A percentile compares a stretch with the other conserved stretches of the same genome.
Evolutionary conservation across 2,329 filamentous ascomycete genomes (phyloP).

Genomic region (Orbilia quercus): DNA sequence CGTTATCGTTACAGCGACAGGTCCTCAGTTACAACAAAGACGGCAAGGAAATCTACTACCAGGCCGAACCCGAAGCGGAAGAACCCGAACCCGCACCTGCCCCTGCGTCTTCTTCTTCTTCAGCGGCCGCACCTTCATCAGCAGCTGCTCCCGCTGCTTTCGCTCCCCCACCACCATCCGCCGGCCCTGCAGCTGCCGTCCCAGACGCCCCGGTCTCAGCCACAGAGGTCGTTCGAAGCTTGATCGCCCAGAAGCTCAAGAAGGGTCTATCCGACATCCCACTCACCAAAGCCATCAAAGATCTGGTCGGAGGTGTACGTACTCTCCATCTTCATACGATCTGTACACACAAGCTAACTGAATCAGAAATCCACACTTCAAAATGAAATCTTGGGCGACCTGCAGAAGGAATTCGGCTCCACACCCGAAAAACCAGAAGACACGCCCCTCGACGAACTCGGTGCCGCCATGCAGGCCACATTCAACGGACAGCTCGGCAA

Average conservation of each 20-base stretch:
- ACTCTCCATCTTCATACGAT: neutral
- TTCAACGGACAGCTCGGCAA: slow-evolving; percentile 99
- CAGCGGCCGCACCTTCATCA: slow-evolving; percentile 63
- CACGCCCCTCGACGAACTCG: slow-evolving; percentile 92
- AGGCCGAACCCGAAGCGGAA: slow-evolving; percentile 93
- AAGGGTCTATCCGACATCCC: slow-evolving; percentile 90
- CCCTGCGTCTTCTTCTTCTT: slow-evolving; percentile 64
- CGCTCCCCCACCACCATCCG: slow-evolving; percentile 72
- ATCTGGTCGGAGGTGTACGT: slow-evolving; percentile 72
- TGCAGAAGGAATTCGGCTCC: slow-evolving; percentile 98
- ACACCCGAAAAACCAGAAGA: slow-evolving; percentile 99
- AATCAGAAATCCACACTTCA: slow-evolving; percentile 74
- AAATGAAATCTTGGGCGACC: slow-evolving; percentile 96
- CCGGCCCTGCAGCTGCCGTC: slow-evolving; percentile 87
- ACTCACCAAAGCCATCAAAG: slow-evolving; percentile 96
- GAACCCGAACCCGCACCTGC: slow-evolving; percentile 75
- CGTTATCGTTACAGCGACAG: slow-evolving; percentile 93
- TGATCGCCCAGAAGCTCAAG: slow-evolving; percentile 98
- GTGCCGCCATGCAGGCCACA: slow-evolving; percentile 95
- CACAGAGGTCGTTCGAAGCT: slow-evolving; percentile 84
- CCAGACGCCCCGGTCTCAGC: slow-evolving; percentile 88
- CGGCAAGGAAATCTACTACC: slow-evolving; percentile 99
- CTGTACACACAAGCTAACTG: neutral
- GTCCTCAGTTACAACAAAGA: slow-evolving; percentile 99
- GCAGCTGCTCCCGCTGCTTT: slow-evolving; percentile 65